Evolutionary conservation across 345 rosid species (phyloP).

Genomic region (Corchorus capsularis): DNA sequence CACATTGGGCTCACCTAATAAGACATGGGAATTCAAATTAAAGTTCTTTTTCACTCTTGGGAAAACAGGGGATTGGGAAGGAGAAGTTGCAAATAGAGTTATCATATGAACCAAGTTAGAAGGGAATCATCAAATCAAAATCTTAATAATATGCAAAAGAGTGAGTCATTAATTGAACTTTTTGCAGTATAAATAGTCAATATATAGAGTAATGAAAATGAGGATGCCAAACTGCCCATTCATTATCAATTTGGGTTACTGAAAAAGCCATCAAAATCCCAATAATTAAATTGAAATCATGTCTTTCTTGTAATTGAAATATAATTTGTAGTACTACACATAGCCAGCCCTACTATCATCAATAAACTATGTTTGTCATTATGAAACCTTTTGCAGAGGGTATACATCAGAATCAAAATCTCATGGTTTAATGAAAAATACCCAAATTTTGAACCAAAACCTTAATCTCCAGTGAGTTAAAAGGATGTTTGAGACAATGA

Average conservation of each 20-base stretch:
- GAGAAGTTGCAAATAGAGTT: background rate
- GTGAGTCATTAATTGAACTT: background rate
- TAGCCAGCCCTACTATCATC: background rate
- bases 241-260: background rate
- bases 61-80: background rate
- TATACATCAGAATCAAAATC: background rate
- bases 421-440: background rate
- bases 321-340: too few species aligned
- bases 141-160: constrained; percentile 19
- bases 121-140: constrained; percentile 14
- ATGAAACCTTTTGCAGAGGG: background rate
- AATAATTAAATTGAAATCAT: background rate
- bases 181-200: background rate
- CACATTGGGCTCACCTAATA: background rate
- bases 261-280: background rate
- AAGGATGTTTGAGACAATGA: background rate
- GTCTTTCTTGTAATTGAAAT: background rate
- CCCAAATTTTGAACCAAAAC: background rate
- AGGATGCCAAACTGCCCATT: background rate
- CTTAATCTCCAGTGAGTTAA: background rate
- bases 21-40: background rate
- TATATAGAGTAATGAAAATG: background rate
- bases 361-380: background rate
- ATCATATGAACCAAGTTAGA: background rate
- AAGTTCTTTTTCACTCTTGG: background rate